phyloP scores from a whole-genome alignment of 306 rosid genomes.

The Cucumis cinereus region DNA sequence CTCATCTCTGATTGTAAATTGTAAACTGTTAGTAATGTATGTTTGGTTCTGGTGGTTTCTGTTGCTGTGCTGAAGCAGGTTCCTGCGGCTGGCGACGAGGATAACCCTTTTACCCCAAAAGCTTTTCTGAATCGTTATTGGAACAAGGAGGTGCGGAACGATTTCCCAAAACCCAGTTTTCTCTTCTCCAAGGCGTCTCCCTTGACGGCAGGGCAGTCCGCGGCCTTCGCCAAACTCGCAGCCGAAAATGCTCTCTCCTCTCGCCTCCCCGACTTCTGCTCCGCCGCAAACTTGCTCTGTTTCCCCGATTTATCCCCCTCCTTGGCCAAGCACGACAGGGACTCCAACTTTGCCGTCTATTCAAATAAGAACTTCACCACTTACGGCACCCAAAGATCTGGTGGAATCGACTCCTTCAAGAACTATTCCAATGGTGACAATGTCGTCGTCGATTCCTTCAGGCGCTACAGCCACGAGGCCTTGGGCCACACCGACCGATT shows the following conservation, averaged over 20 bases:
- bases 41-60: background rate
- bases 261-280: slow-evolving; percentile 61
- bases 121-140: slow-evolving; percentile 67
- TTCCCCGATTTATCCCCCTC: slow-evolving; percentile 41
- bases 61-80: slow-evolving; percentile 54
- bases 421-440: slow-evolving; percentile 49
- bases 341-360: slow-evolving; percentile 41
- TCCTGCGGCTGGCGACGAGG: slow-evolving; percentile 16
- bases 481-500: slow-evolving; percentile 48
- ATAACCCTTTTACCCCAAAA: slow-evolving; percentile 67
- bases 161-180: slow-evolving; percentile 35
- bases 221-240: slow-evolving; percentile 53
- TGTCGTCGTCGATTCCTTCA: slow-evolving; percentile 62
- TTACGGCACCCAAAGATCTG: slow-evolving; percentile 66
- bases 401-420: slow-evolving; percentile 60
- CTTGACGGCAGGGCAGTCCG: slow-evolving; percentile 40
- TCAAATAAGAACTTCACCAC: slow-evolving; percentile 54
- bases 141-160: slow-evolving; percentile 79
- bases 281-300: slow-evolving; percentile 76
- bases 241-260: slow-evolving; percentile 34
- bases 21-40: background rate
- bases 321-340: slow-evolving; percentile 53
- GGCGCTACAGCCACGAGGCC: slow-evolving; percentile 74
- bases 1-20: background rate
- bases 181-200: slow-evolving; percentile 74